Conservation (phyloP, 495 filamentous ascomycete genomes). For the Rhizodiscina lignyota region DNA sequence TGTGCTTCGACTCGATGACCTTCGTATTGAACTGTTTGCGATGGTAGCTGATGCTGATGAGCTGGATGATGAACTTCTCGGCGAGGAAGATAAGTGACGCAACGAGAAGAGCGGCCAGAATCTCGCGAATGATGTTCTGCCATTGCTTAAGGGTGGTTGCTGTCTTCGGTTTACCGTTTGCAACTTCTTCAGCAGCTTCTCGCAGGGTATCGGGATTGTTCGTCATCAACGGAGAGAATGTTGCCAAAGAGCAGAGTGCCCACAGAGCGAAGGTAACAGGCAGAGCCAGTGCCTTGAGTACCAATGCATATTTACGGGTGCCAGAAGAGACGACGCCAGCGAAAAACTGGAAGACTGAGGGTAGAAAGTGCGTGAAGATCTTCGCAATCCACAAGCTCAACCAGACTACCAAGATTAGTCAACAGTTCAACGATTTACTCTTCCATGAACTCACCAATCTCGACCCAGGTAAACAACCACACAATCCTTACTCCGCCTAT, state of each 20-base stretch:
- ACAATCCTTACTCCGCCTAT: conserved; percentile 53
- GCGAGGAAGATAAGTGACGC: conserved; percentile 59
- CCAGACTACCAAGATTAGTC: conserved; percentile 38
- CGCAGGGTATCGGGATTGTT: conserved; percentile 23
- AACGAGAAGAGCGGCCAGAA: conserved; percentile 62
- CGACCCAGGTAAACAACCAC: conserved; percentile 81
- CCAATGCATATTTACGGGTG: conserved; percentile 78
- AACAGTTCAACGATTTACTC: neutral
- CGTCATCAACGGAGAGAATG: conserved; percentile 53
- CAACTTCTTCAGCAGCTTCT: conserved; percentile 1
- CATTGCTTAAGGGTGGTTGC: conserved; percentile 23
- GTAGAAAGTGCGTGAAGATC: conserved; percentile 61
- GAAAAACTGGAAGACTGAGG: conserved; percentile 68
- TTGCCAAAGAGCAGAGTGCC: conserved; percentile 61
- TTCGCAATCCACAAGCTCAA: conserved; percentile 77
- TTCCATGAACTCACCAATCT: conserved; percentile 30
- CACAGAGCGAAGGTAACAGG: conserved; percentile 79
- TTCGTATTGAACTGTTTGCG: conserved; percentile 77
- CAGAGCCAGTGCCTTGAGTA: conserved; percentile 64
- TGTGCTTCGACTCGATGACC: conserved; percentile 78
- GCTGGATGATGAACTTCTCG: conserved; percentile 73
- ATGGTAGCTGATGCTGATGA: conserved; percentile 91
- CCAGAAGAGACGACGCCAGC: conserved; percentile 81
- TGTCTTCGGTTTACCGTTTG: no score
- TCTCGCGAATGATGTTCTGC: conserved; percentile 46